Evolutionary conservation across 768 basidiomycete species (phyloP).

Genomic region (Symmetrospora coprosmae): DNA sequence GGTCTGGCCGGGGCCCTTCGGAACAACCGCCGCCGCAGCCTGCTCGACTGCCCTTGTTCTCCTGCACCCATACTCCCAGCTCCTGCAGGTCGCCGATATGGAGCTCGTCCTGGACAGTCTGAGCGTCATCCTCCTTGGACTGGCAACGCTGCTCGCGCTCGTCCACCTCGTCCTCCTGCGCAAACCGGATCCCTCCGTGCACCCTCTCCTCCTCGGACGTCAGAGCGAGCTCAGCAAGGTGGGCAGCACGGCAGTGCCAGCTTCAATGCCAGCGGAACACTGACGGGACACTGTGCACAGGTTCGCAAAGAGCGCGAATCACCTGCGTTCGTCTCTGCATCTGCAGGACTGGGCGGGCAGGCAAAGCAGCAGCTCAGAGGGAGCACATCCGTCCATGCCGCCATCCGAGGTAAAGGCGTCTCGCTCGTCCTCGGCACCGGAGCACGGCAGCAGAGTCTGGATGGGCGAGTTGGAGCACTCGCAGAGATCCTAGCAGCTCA

Average conservation of each 20-base stretch:
- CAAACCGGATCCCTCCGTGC: slow-evolving; percentile 12
- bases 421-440: too few species aligned
- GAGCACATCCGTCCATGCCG: neutral
- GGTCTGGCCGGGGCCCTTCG: too few species aligned
- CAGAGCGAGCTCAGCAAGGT: slow-evolving; percentile 21
- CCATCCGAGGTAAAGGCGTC: too few species aligned
- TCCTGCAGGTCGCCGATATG: slow-evolving; percentile 6
- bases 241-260: too few species aligned
- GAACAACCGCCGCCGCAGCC: too few species aligned
- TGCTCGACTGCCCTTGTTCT: too few species aligned
- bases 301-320: slow-evolving; percentile 8
- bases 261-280: too few species aligned
- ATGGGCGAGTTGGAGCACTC: too few species aligned
- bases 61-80: too few species aligned
- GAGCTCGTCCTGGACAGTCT: slow-evolving; percentile 6
- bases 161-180: slow-evolving; percentile 23
- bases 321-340: slow-evolving; percentile 12
- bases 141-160: neutral
- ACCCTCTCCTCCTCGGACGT: slow-evolving; percentile 22
- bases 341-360: slow-evolving; percentile 9
- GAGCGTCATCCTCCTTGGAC: slow-evolving; percentile 10
- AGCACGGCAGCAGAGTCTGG: too few species aligned
- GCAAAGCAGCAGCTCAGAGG: slow-evolving; percentile 4
- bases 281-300: too few species aligned
- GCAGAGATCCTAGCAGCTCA: too few species aligned